Percentiles rank a stretch among this genome's conserved stretches.
phyloP scores from a whole-genome alignment of 2,329 filamentous ascomycete genomes.

The Harringtonia lauricola region DNA sequence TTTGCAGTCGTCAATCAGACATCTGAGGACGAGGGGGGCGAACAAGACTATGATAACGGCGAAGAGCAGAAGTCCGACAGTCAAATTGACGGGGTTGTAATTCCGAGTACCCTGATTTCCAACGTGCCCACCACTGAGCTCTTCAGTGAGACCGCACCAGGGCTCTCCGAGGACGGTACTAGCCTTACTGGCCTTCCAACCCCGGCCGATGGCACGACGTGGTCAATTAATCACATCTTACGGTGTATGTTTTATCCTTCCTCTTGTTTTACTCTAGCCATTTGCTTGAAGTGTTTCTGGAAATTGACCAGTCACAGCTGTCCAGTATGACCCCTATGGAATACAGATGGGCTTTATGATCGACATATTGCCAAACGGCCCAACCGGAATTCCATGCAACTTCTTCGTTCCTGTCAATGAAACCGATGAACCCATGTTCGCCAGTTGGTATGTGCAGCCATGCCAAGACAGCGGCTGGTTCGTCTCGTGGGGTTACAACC shows the following conservation, averaged over 20 bases:
- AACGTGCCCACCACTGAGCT: no score
- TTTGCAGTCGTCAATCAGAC: no score
- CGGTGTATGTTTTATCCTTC: background rate
- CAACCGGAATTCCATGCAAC: conserved; percentile 9
- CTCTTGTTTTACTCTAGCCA: background rate
- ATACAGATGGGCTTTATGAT: conserved; percentile 8
- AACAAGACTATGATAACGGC: background rate
- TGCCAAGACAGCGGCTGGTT: conserved; percentile 17
- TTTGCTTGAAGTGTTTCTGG: no score
- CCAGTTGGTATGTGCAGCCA: conserved; percentile 14
- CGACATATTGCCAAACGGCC: conserved; percentile 7
- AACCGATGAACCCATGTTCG: conserved; percentile 9
- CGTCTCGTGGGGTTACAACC: conserved; percentile 21
- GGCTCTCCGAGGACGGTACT: no score
- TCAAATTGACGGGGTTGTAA: no score
- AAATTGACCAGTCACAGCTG: conserved; percentile 1
- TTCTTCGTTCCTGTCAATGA: conserved; percentile 7
- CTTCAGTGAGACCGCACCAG: no score
- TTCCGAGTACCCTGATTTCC: no score
- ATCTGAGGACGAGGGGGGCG: background rate
- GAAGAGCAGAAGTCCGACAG: no score
- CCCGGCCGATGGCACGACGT: no score
- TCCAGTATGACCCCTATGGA: conserved; percentile 8
- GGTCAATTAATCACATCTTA: no score
- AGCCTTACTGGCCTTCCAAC: no score